These are phyloP conservation scores for Opeltia flavorubescens DNA, from an alignment of 495 filamentous ascomycete species.

Conservation along the genomic window DNA sequence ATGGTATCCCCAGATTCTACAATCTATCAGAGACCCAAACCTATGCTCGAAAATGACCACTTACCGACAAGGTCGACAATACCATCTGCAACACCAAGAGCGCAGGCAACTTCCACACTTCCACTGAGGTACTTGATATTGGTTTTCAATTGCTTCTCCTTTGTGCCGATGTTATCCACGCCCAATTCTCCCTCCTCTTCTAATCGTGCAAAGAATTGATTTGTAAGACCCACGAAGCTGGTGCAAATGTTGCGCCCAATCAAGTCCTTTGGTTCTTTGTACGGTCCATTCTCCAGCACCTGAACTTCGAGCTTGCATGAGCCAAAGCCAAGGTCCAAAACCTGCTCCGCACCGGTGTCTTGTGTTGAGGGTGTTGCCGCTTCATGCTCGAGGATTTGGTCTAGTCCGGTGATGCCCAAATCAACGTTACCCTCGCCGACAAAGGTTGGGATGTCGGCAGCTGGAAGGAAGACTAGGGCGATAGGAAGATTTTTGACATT, in stretches of 20 bases:
- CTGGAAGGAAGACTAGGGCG: constrained; percentile 92
- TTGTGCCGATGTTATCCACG: background rate
- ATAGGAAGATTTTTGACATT: constrained; percentile 90
- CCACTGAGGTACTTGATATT: constrained; percentile 88
- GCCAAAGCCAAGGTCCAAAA: constrained; percentile 84
- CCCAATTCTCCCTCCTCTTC: constrained; percentile 31
- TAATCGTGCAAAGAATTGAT: constrained; percentile 65
- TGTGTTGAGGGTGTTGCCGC: constrained; percentile 36
- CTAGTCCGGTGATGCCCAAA: constrained; percentile 83
- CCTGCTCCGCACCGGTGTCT: constrained; percentile 57
- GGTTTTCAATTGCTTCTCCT: constrained; percentile 40
- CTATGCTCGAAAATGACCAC: constrained; percentile 15
- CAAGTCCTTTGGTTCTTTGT: constrained; percentile 54
- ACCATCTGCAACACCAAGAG: constrained; percentile 87
- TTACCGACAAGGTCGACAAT: constrained; percentile 94
- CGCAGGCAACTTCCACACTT: constrained; percentile 93
- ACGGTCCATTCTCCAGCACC: constrained; percentile 71
- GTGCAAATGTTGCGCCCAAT: constrained; percentile 92
- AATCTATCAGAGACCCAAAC: background rate
- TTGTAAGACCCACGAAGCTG: constrained; percentile 75
- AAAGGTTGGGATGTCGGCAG: constrained; percentile 92
- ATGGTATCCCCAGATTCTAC: constrained; percentile 96
- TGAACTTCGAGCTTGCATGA: constrained; percentile 88
- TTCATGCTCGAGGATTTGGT: constrained; percentile 88
- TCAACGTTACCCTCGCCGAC: constrained; percentile 90